Evolutionary conservation across 23 red algal genomes (phyloP).

Genomic region (Agarophyton chilense): DNA sequence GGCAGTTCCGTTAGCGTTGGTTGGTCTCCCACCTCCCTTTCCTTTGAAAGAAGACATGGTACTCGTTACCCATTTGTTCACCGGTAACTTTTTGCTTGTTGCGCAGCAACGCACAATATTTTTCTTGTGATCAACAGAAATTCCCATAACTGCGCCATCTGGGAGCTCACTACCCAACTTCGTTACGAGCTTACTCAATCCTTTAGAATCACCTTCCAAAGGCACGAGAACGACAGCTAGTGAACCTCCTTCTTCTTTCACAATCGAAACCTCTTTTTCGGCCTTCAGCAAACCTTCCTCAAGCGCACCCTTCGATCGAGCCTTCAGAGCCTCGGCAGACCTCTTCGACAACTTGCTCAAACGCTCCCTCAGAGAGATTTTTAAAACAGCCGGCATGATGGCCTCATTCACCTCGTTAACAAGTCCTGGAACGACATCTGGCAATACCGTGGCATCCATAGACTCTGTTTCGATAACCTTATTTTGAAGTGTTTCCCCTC

Average conservation of each 20-base stretch:
- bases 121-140: constrained; percentile 80
- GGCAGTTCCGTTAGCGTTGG: constrained; percentile 61
- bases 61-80: constrained; percentile 78
- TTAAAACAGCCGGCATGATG: constrained; percentile 37
- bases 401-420: constrained; percentile 61
- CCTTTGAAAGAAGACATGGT: constrained; percentile 57
- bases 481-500: constrained; percentile 41
- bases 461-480: constrained; percentile 37
- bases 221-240: constrained; percentile 67
- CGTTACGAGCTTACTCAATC: constrained; percentile 69
- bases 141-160: constrained; percentile 59
- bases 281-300: constrained; percentile 64
- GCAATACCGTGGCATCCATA: constrained; percentile 24
- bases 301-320: constrained; percentile 54
- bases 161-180: constrained; percentile 40
- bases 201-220: constrained; percentile 79
- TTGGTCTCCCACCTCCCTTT: constrained; percentile 82
- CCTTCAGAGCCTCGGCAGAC: constrained; percentile 65
- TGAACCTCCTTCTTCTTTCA: constrained; percentile 48
- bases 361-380: constrained; percentile 43
- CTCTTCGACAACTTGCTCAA: constrained; percentile 60
- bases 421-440: constrained; percentile 51
- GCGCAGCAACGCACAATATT: constrained; percentile 65
- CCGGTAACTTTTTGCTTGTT: constrained; percentile 44
- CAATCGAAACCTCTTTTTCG: constrained; percentile 50